Conservation (phyloP, 2,329 filamentous ascomycete species). For the Aspergillus transmontanensis region DNA sequence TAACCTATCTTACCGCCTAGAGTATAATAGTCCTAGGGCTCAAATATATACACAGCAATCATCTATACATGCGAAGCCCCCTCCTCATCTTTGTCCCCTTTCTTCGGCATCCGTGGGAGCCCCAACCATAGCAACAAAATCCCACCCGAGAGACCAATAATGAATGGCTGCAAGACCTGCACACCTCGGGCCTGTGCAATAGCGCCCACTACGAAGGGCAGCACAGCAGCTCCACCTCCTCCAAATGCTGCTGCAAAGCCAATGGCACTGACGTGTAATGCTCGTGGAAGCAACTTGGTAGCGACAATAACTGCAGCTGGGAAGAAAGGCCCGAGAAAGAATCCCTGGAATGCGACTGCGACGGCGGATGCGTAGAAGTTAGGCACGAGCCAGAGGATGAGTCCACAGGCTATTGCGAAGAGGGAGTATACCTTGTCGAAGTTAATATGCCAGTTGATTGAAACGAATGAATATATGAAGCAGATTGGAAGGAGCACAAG, state of each 20-base stretch:
- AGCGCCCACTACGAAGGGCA: constrained; percentile 50
- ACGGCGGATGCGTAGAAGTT: constrained; percentile 73
- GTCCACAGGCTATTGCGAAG: constrained; percentile 63
- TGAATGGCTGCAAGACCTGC: constrained; percentile 62
- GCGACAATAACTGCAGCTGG: constrained; percentile 72
- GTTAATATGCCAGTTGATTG: not conserved
- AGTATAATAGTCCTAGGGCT: not conserved
- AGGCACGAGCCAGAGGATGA: constrained; percentile 81
- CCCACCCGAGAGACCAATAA: constrained; percentile 44
- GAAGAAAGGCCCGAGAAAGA: constrained; percentile 80
- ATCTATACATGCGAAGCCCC: not conserved
- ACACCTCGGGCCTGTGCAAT: constrained; percentile 60
- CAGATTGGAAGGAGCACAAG: not conserved
- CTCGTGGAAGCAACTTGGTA: constrained; percentile 71
- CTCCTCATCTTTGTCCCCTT: not conserved
- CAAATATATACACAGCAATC: not conserved
- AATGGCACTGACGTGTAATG: constrained; percentile 77
- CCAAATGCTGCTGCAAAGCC: constrained; percentile 80
- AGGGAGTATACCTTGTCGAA: constrained; percentile 60
- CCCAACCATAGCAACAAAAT: constrained; percentile 55
- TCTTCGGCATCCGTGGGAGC: constrained; percentile 14
- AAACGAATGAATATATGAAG: not conserved
- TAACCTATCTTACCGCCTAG: no score
- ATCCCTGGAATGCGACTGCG: constrained; percentile 71
- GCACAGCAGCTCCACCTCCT: constrained; percentile 63